phyloP scores from a whole-genome alignment of 495 filamentous ascomycete genomes.

The Penicillium taxi region DNA sequence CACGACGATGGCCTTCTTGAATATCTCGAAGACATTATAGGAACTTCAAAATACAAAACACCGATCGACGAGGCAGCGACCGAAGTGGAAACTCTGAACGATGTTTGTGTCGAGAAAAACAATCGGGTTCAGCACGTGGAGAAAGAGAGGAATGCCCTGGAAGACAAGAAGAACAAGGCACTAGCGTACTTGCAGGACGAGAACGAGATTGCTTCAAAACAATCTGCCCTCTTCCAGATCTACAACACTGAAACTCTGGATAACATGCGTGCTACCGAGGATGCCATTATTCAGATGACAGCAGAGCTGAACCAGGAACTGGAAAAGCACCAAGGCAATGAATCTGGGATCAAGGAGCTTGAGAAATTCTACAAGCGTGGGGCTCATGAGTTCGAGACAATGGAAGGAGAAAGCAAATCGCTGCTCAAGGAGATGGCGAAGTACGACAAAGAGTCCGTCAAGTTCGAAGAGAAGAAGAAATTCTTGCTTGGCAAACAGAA shows the following conservation, averaged over 20 bases:
- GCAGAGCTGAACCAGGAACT: slow-evolving; percentile 78
- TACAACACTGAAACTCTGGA: slow-evolving; percentile 80
- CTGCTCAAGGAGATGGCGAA: slow-evolving; percentile 82
- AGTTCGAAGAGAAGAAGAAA: slow-evolving; percentile 95
- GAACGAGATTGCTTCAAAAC: slow-evolving; percentile 84
- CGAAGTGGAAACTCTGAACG: slow-evolving; percentile 86
- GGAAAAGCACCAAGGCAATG: slow-evolving; percentile 84
- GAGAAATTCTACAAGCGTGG: slow-evolving; percentile 79
- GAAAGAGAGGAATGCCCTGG: slow-evolving; percentile 85
- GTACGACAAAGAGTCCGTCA: slow-evolving; percentile 91
- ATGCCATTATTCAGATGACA: slow-evolving; percentile 85
- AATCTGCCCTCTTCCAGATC: slow-evolving; percentile 83
- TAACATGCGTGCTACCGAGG: slow-evolving; percentile 82
- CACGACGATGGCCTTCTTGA: slow-evolving; percentile 94
- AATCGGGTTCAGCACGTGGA: slow-evolving; percentile 93
- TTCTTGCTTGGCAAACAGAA: slow-evolving; percentile 83
- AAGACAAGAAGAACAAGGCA: slow-evolving; percentile 94
- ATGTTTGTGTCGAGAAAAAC: slow-evolving; percentile 90
- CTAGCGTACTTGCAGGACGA: slow-evolving; percentile 82
- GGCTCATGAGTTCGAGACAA: slow-evolving; percentile 67
- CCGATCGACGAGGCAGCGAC: slow-evolving; percentile 89
- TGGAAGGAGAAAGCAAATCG: slow-evolving; percentile 74
- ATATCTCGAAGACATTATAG: slow-evolving; percentile 97
- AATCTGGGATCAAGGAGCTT: slow-evolving; percentile 82
- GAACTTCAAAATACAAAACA: slow-evolving; percentile 93